Evolutionary conservation across 106 monocot genomes (phyloP).

Genomic region (Cymbidium sinense): DNA sequence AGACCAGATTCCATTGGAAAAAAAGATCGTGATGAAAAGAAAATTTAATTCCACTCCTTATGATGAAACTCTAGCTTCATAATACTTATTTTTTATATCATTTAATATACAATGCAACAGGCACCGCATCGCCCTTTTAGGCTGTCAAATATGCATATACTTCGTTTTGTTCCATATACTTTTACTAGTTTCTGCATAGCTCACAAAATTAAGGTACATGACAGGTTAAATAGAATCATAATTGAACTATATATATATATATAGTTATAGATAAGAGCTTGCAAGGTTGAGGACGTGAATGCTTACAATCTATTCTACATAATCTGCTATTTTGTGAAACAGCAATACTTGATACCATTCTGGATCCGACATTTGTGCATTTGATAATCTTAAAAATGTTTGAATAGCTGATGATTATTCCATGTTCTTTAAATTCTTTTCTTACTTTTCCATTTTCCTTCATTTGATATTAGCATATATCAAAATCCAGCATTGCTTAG

Average conservation of each 20-base stretch:
- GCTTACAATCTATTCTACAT: background rate
- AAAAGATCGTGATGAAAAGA: background rate
- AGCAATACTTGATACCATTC: background rate
- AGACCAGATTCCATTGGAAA: background rate
- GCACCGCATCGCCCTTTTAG: background rate
- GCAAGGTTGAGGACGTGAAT: too few relatives aligned
- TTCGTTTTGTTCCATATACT: too few relatives aligned
- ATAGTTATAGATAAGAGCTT: too few relatives aligned
- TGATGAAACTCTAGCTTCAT: background rate
- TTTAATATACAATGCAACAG: background rate
- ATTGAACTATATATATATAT: too few relatives aligned
- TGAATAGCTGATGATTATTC: background rate
- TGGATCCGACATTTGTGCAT: background rate
- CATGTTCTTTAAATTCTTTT: background rate
- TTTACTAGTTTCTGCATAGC: too few relatives aligned
- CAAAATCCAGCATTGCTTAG: slow-evolving; percentile 44
- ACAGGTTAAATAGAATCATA: background rate
- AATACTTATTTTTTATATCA: background rate
- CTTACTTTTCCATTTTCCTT: too few relatives aligned
- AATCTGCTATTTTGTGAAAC: background rate
- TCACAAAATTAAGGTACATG: background rate
- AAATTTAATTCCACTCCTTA: background rate
- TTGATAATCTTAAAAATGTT: background rate
- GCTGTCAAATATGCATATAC: background rate
- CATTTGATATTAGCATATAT: slow-evolving; percentile 26